Base-by-base conservation (phyloP, 768 basidiomycete species). In the Antrodiella citrinella region DNA sequence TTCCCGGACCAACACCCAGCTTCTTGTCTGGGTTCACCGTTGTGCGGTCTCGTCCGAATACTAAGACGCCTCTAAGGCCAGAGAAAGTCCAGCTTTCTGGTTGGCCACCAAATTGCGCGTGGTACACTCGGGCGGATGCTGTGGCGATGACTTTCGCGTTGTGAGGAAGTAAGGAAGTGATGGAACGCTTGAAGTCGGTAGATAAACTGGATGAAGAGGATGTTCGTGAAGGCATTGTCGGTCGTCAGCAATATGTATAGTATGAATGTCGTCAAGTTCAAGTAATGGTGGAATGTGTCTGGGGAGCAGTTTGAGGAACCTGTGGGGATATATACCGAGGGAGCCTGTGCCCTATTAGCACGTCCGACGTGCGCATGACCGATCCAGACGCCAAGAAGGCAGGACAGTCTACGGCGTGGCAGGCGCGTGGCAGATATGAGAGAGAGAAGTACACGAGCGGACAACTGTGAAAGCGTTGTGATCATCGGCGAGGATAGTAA, bases 121-220 rank as follows among this genome's bases (percentile, higher is more conserved):
- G 80, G 60, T 85, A 84, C 25, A 84, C 70, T 56, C 79, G 75
- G 38, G 77, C 81, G 23, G 69, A 62, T 44, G 79, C 80, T 3
- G 69, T 67, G n/a, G 78, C 76, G 57, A 80, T 69, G 44, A 78
- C 68, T 26, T 73, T 57, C 11, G 55, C 38, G 26, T 55, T 56
- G 1, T 51, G 44, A 11, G 63, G 63, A 66, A 61, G 41, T 50
- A 55, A 11, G 59, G 54, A 38, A 56, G 30, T 35, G 30, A 35
- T 35, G 7, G 30, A 35, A 35, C 30, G 30, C 30, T 35, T 35
- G 30, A 35, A 35, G 15, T 35, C 30, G 30, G 30, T 51, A 18
- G 50, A 52, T 22, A 49, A 21, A 9, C 25, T 24, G 4, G 50
- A 45, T 15, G 50, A 48, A 1, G 54, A 55, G 2, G 54, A 55